phyloP scores from a whole-genome alignment of 2,329 filamentous ascomycete genomes.

The Diatrype stigma region DNA sequence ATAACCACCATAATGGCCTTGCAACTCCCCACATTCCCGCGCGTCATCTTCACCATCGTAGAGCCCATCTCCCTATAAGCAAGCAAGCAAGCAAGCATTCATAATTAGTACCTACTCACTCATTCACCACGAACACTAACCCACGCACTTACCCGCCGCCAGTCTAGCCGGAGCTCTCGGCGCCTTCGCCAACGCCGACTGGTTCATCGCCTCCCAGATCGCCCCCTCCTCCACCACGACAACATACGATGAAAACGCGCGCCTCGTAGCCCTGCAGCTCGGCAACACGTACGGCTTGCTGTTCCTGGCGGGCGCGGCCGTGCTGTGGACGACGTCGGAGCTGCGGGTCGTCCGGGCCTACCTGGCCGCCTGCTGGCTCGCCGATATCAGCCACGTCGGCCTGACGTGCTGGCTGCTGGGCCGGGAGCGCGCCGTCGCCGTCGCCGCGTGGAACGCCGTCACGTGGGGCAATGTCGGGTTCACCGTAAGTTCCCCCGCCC shows the following conservation, averaged over 20 bases:
- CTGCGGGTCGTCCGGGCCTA: conserved; percentile 63
- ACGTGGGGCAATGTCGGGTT: conserved; percentile 70
- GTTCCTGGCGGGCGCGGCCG: conserved; percentile 58
- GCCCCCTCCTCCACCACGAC: conserved; percentile 31
- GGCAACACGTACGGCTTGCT: conserved; percentile 67
- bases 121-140: neutral
- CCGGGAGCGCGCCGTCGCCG: conserved; percentile 45
- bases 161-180: conserved; percentile 58
- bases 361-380: conserved; percentile 59
- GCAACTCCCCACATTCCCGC: conserved; percentile 59
- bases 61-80: conserved; percentile 66
- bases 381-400: conserved; percentile 64
- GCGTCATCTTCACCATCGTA: conserved; percentile 62
- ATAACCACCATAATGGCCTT: too few species aligned
- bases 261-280: conserved; percentile 61
- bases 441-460: conserved; percentile 62
- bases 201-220: conserved; percentile 62
- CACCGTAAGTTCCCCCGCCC: conserved; percentile 43
- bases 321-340: conserved; percentile 62
- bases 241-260: conserved; percentile 37
- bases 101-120: neutral
- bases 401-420: conserved; percentile 58
- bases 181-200: conserved; percentile 51
- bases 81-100: too few species aligned
- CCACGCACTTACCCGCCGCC: conserved; percentile 2